phyloP scores from a whole-genome alignment of 306 rosid genomes.

The Cucurbita maxima region DNA sequence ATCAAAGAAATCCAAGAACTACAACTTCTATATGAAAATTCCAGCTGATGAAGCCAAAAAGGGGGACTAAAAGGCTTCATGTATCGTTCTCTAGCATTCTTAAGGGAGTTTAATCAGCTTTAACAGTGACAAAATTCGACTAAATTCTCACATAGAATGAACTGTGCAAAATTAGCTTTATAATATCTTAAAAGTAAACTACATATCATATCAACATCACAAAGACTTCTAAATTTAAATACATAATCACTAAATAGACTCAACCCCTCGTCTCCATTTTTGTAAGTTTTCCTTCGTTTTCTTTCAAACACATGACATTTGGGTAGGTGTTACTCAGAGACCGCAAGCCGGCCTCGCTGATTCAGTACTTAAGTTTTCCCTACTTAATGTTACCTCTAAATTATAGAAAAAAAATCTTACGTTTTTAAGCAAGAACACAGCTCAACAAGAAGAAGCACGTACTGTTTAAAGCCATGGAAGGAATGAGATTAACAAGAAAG shows the following conservation, averaged over 20 bases:
- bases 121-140: neutral
- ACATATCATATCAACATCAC: neutral
- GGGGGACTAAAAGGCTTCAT: neutral
- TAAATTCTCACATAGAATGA: too few species aligned
- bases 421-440: neutral
- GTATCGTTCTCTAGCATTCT: neutral
- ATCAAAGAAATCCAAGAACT: neutral
- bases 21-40: too few species aligned
- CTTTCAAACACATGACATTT: too few species aligned
- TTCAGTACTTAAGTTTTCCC: neutral
- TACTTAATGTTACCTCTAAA: neutral
- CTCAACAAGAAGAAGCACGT: neutral
- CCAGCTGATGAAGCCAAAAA: neutral
- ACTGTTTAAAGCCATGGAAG: neutral
- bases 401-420: neutral
- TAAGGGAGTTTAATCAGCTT: neutral
- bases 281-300: neutral
- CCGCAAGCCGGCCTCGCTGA: too few species aligned
- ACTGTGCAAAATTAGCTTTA: neutral
- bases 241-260: neutral
- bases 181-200: neutral
- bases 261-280: neutral
- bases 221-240: neutral
- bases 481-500: neutral
- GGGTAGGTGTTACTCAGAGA: too few species aligned